Conservation (phyloP, 2,329 filamentous ascomycete genomes). For the Raffaelea albimanens region DNA sequence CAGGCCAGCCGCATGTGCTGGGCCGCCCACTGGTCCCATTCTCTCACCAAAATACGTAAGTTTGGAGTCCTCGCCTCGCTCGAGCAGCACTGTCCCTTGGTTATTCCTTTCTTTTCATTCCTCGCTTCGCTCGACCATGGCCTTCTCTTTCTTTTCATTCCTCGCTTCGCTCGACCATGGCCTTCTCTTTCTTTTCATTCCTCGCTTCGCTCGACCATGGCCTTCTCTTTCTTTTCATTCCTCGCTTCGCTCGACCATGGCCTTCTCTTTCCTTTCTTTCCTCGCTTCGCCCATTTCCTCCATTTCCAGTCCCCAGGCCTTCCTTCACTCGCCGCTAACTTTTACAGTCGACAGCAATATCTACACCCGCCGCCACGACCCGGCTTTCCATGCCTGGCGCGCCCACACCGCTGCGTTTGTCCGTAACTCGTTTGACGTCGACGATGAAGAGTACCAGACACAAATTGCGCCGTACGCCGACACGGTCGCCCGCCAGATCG, state of each 20-base stretch:
- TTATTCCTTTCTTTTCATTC: background rate
- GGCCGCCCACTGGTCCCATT: slow-evolving; percentile 2
- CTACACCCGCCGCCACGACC: background rate
- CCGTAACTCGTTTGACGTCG: background rate
- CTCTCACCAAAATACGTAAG: slow-evolving; percentile 3
- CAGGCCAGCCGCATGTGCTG: slow-evolving; percentile 9
- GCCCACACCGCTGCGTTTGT: slow-evolving; percentile 8
- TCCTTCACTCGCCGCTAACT: background rate
- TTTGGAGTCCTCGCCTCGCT: background rate
- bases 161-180: background rate
- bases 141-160: background rate
- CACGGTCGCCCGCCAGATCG: slow-evolving; percentile 1
- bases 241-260: background rate
- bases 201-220: background rate
- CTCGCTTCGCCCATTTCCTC: background rate
- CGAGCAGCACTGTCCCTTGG: background rate
- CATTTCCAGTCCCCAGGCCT: background rate
- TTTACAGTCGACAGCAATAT: slow-evolving; percentile 4
- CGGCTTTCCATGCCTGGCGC: slow-evolving; percentile 9
- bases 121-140: background rate
- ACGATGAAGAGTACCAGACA: background rate
- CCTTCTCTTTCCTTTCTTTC: background rate
- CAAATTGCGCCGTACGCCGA: slow-evolving; percentile 1
- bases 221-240: too few relatives aligned
- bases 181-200: background rate